Conservation (phyloP, 257 asterid species). For the Solanum piurae region DNA sequence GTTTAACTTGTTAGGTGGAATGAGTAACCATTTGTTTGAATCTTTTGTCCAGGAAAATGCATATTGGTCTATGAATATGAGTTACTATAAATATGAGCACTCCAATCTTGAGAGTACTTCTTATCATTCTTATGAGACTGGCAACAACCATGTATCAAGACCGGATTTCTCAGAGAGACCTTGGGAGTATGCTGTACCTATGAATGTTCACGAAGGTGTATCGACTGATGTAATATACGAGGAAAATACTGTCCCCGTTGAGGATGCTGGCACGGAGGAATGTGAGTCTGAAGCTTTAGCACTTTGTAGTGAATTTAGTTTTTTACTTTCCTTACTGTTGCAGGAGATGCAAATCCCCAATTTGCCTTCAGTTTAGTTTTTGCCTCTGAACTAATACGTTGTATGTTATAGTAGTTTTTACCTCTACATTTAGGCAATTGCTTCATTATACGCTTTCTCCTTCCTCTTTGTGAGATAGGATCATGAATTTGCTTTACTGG, state of each 20-base stretch:
- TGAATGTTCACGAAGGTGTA: slow-evolving; percentile 35
- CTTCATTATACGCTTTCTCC: neutral
- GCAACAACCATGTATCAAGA: slow-evolving; percentile 23
- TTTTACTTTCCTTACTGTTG: neutral
- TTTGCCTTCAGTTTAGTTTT: neutral
- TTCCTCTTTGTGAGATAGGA: neutral
- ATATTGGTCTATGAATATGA: slow-evolving; percentile 72
- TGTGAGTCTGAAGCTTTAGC: slow-evolving; percentile 27
- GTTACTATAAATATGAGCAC: slow-evolving; percentile 49
- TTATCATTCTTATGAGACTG: slow-evolving; percentile 35
- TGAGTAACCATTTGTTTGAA: neutral
- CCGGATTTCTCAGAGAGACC: slow-evolving; percentile 47
- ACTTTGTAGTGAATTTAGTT: neutral
- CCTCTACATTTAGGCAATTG: neutral
- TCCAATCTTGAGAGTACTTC: slow-evolving; percentile 44
- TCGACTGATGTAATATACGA: slow-evolving; percentile 37
- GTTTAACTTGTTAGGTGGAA: neutral
- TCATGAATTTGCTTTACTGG: neutral
- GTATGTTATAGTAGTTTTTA: neutral
- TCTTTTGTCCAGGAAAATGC: slow-evolving; percentile 47
- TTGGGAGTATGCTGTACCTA: slow-evolving; percentile 58
- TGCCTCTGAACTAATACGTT: neutral
- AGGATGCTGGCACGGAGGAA: slow-evolving; percentile 63
- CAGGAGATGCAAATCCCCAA: neutral
- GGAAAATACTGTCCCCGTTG: slow-evolving; percentile 27